Evolutionary conservation across 352 stramenopile species (phyloP).

Genomic region (Pythium rhizo-oryzae): DNA sequence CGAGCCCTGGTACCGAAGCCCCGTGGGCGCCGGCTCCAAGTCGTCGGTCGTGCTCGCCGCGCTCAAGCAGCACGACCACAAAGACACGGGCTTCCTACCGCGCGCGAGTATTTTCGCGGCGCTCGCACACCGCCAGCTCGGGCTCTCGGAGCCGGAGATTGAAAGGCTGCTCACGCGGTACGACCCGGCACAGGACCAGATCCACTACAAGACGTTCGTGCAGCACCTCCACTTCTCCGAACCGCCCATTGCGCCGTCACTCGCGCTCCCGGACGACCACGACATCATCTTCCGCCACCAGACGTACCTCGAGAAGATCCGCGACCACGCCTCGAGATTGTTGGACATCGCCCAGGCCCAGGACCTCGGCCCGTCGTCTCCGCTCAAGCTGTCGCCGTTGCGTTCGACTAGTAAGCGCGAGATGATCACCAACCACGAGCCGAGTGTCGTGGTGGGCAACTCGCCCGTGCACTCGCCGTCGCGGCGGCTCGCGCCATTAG

Average conservation of each 20-base stretch:
- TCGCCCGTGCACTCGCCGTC: conserved; percentile 15
- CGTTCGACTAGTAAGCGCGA: not conserved
- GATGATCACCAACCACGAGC: conserved; percentile 23
- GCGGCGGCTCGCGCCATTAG: conserved; percentile 8
- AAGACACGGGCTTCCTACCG: conserved; percentile 39
- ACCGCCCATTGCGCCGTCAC: conserved; percentile 19
- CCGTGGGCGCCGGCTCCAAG: conserved; percentile 48
- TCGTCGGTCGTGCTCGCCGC: conserved; percentile 47
- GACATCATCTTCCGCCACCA: conserved; percentile 50
- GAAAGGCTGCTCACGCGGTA: conserved; percentile 39
- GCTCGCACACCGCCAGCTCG: conserved; percentile 42
- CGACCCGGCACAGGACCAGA: conserved; percentile 28
- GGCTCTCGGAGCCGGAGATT: conserved; percentile 38
- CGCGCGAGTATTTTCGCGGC: conserved; percentile 36
- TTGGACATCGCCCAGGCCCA: conserved; percentile 1
- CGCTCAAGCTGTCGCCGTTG: not conserved
- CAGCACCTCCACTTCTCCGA: conserved; percentile 39
- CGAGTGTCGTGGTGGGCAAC: conserved; percentile 20
- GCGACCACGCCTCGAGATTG: conserved; percentile 27
- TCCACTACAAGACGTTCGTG: conserved; percentile 55
- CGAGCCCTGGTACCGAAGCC: conserved; percentile 58
- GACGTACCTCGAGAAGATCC: conserved; percentile 51
- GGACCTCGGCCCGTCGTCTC: not conserved
- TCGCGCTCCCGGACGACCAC: conserved; percentile 21
- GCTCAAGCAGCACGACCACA: conserved; percentile 43